A percentile compares a stretch with the other conserved stretches of the same genome.
phyloP scores from a whole-genome alignment of 345 rosid species.

The Angophora floribunda region DNA sequence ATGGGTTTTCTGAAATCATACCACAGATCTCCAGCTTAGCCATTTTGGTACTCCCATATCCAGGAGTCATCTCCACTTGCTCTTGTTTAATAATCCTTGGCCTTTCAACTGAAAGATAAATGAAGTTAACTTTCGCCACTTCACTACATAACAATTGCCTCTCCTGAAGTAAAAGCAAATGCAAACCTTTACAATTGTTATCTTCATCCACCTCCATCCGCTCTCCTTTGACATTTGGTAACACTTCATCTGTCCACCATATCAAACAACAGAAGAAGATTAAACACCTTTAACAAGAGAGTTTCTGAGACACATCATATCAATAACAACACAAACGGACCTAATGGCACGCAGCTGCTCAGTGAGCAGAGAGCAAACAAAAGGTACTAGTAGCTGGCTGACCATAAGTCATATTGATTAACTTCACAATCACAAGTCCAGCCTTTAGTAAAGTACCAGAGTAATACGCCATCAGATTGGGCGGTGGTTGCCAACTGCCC shows the following conservation, averaged over 20 bases:
- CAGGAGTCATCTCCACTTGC: not conserved
- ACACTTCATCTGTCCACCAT: not conserved
- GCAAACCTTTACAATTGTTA: not conserved
- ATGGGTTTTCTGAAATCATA: not conserved
- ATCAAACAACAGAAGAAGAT: not conserved
- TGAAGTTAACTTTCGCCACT: not conserved
- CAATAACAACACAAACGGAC: not conserved
- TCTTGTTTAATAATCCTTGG: not conserved
- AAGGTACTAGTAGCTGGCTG: not conserved
- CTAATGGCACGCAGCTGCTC: not conserved
- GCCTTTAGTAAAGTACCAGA: not conserved
- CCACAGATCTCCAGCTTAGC: not conserved
- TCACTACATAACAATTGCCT: not conserved
- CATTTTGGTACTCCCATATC: not conserved
- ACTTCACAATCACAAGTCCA: not conserved
- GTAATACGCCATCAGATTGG: not conserved
- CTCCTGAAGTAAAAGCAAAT: not conserved
- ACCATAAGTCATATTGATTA: not conserved
- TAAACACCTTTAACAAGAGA: not conserved
- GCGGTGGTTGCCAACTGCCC: not conserved
- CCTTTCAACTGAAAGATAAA: not conserved
- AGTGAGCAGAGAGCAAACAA: not conserved
- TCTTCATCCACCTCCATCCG: not conserved
- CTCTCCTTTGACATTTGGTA: not conserved
- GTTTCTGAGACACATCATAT: not conserved